Evolutionary conservation across 768 basidiomycete genomes (phyloP).

Genomic region (Udeniomyces megalosporus): DNA sequence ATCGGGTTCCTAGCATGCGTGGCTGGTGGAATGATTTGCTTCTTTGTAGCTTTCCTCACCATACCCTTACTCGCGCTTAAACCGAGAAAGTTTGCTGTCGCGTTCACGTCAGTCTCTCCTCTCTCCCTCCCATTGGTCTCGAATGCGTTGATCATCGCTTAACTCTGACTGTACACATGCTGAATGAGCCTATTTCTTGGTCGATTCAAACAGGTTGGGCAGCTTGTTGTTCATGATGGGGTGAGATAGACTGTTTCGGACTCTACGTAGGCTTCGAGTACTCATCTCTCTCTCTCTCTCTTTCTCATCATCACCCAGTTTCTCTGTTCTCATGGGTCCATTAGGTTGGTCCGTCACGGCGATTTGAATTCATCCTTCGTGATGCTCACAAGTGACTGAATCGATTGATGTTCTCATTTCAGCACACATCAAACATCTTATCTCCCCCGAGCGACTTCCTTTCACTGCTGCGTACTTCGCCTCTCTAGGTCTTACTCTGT

Average conservation of each 20-base stretch:
- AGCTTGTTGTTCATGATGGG: conserved; percentile 93
- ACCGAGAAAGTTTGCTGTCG: conserved; percentile 77
- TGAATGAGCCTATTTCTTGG: conserved; percentile 14
- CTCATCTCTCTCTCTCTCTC: background rate
- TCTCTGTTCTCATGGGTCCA: conserved; percentile 13
- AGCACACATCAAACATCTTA: conserved; percentile 55
- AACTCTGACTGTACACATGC: too few relatives aligned
- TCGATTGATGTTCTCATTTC: too few relatives aligned
- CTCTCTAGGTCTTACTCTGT: conserved; percentile 71
- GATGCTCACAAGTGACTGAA: too few relatives aligned
- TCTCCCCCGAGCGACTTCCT: conserved; percentile 26
- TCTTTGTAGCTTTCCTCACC: conserved; percentile 59
- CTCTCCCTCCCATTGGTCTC: background rate
- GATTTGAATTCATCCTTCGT: too few relatives aligned
- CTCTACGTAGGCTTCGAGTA: background rate
- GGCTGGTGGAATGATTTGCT: conserved; percentile 80
- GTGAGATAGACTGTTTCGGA: conserved; percentile 39
- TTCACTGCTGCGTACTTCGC: conserved; percentile 58
- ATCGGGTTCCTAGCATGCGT: conserved; percentile 81
- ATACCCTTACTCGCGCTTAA: conserved; percentile 54
- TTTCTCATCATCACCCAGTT: background rate
- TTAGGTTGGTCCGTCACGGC: background rate
- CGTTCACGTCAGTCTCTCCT: conserved; percentile 47
- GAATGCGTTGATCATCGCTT: background rate
- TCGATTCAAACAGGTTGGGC: conserved; percentile 44